Evolutionary conservation across 805 yeast genomes (phyloP).

Genomic region (Jamesozyma piceae): DNA sequence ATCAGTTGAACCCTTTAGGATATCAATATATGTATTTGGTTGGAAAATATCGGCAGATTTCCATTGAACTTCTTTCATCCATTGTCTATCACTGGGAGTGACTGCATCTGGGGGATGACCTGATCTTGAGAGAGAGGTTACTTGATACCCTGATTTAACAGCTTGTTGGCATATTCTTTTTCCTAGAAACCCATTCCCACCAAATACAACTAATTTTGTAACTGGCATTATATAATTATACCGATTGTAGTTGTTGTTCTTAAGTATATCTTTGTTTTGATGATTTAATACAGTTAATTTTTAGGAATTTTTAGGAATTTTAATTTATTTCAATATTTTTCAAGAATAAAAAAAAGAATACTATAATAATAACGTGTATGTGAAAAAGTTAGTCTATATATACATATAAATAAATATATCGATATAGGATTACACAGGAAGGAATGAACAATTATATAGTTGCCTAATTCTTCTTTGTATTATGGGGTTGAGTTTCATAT

Average conservation of each 20-base stretch:
- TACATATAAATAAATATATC: too few species aligned
- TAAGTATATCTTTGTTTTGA: not conserved
- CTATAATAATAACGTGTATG: too few species aligned
- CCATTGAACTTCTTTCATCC: conserved; percentile 61
- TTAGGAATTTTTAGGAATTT: too few species aligned
- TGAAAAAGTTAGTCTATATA: too few species aligned
- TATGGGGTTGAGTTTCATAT: too few species aligned
- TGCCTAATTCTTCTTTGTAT: too few species aligned
- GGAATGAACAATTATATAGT: too few species aligned
- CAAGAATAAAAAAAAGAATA: too few species aligned
- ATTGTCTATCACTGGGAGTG: conserved; percentile 26
- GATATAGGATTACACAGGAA: too few species aligned
- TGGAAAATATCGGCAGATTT: conserved; percentile 56
- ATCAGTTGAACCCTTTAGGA: conserved; percentile 29
- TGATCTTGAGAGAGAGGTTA: conserved; percentile 59
- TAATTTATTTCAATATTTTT: too few species aligned
- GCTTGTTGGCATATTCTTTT: conserved; percentile 62
- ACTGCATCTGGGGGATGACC: conserved; percentile 40
- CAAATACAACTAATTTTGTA: conserved; percentile 53
- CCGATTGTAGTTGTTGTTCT: not conserved
- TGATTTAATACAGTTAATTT: too few species aligned
- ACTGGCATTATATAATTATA: not conserved
- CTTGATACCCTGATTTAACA: conserved; percentile 50
- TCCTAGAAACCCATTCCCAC: conserved; percentile 84
- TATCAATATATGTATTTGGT: conserved; percentile 43